Base-by-base conservation (phyloP, 257 asterid species). In the Oldenlandia corymbosa region DNA sequence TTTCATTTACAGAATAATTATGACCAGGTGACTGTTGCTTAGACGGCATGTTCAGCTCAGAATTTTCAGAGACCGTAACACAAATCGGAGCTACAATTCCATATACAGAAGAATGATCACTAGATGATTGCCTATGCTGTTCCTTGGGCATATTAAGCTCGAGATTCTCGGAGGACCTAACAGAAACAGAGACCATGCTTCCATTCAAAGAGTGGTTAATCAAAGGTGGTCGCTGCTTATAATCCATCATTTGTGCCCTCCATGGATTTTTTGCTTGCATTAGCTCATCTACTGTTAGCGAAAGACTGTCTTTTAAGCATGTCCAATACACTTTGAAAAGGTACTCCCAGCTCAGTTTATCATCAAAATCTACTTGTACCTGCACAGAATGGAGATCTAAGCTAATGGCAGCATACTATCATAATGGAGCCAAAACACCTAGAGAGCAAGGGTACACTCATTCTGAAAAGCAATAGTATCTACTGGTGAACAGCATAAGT, bases 261-360 rank as follows among this genome's bases (percentile, higher is more conserved):
- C 79, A 74, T 1, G 88, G 90, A 13, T 64, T 80, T 68, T 73
- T 80, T 41, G 94, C 96, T 75, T 81, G 90, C 55, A 73, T 71
- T 67, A 91, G 88, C 77, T 91, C 96, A 64, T 56, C 64, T 32
- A 83, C 49, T 26, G 90, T 88, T 71, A 91, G 75, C 0, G 90
- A 86, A 50, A 86, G 66, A 55, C 78, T 79, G 64, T 79, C 88
- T 66, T 81, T 88, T 71, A 91, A 75, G 72, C 36, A 47, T 60
- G 82, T 77, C 98, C 98, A 91, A 70, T 91, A 91, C 58, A 84
- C 80, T 77, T 91, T 88, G 80, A 91, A 91, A 70, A 91, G 95
- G 81, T 91, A 86, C 68, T 91, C 98, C 94, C 96, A 91, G 83
- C 96, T 88, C 47, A 64, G 70, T 68, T 73, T 68, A 79, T 91